Evolutionary conservation across 345 rosid genomes (phyloP).

Genomic region (Schrenkiella parvula): DNA sequence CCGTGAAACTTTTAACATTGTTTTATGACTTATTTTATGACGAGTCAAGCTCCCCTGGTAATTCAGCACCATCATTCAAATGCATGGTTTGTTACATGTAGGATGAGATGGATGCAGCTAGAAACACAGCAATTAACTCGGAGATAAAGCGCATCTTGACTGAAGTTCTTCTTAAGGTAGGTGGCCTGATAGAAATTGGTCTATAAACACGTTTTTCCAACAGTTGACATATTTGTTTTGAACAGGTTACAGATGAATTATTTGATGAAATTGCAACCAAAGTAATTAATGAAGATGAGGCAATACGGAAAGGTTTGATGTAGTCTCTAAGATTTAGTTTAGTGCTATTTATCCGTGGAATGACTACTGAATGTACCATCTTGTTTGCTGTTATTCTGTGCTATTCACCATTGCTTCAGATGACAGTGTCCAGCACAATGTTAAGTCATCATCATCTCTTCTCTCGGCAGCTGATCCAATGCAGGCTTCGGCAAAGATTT

Average conservation of each 20-base stretch:
- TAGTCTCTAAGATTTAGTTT: conserved; percentile 2
- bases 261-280: conserved; percentile 95
- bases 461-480: conserved; percentile 32
- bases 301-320: conserved; percentile 48
- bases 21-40: background rate
- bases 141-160: conserved; percentile 93
- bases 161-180: conserved; percentile 92
- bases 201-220: background rate
- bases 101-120: conserved; percentile 80
- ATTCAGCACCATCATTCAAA: conserved; percentile 5
- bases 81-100: conserved; percentile 34
- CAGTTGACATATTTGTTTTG: conserved; percentile 28
- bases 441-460: conserved; percentile 37
- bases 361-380: conserved; percentile 5
- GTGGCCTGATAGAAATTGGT: conserved; percentile 18
- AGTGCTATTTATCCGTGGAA: background rate
- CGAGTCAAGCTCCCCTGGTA: background rate
- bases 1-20: conserved; percentile 11
- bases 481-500: conserved; percentile 50
- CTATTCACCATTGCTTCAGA: conserved; percentile 37
- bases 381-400: background rate
- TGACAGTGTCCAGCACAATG: conserved; percentile 39
- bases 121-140: conserved; percentile 68
- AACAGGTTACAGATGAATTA: conserved; percentile 90
- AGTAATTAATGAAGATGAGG: conserved; percentile 77